phyloP scores from a whole-genome alignment of 2,329 filamentous ascomycete species.

The Chrysoporthe puriensis region DNA sequence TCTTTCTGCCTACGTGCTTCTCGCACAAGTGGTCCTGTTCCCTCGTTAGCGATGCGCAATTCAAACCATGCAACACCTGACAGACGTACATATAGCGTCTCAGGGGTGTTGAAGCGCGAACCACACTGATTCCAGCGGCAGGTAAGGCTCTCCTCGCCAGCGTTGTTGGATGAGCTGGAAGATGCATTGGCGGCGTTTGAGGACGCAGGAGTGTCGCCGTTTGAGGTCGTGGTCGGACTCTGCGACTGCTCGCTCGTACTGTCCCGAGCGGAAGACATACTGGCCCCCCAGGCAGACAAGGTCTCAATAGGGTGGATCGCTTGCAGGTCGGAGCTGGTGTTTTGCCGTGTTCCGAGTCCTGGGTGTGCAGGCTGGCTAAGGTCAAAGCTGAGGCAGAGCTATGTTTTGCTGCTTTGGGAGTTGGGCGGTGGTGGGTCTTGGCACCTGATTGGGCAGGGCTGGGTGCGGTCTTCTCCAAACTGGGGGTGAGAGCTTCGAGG shows the following conservation, averaged over 20 bases:
- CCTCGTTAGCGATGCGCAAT: neutral
- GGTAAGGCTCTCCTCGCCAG: constrained; percentile 56
- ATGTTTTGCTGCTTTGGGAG: constrained; percentile 1
- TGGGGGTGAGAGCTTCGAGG: neutral
- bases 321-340: neutral
- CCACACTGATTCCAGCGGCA: constrained; percentile 65
- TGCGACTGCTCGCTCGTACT: constrained; percentile 37
- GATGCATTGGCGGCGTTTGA: constrained; percentile 52
- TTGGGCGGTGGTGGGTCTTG: neutral
- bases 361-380: neutral
- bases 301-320: neutral
- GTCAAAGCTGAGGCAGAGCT: neutral
- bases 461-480: neutral
- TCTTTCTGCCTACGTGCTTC: constrained; percentile 97
- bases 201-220: constrained; percentile 57
- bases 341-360: constrained; percentile 19
- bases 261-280: constrained; percentile 27
- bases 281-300: neutral
- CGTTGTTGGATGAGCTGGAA: constrained; percentile 42
- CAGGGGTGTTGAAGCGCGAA: constrained; percentile 61
- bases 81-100: constrained; percentile 62
- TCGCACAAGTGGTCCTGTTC: constrained; percentile 94
- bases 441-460: constrained; percentile 15
- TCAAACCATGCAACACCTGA: neutral
- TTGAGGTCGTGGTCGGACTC: constrained; percentile 50